phyloP scores from a whole-genome alignment of 495 filamentous ascomycete genomes.

The Durotheca rogersii region DNA sequence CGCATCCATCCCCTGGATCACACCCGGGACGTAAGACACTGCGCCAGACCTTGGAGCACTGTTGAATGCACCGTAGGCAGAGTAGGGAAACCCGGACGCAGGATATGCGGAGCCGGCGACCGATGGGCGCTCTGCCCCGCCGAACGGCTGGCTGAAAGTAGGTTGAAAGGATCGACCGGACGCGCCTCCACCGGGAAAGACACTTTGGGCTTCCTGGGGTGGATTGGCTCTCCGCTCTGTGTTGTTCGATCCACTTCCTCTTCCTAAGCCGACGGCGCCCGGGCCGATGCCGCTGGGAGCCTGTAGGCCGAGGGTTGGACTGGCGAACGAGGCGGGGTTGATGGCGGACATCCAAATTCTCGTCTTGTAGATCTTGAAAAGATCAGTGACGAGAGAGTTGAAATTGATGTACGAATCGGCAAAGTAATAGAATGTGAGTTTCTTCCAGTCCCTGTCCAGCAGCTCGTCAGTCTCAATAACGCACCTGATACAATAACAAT shows the following conservation, averaged over 20 bases:
- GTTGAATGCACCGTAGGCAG: constrained; percentile 49
- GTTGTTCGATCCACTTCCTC: constrained; percentile 39
- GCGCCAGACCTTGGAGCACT: constrained; percentile 40
- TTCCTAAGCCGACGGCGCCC: constrained; percentile 55
- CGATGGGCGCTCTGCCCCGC: constrained; percentile 36
- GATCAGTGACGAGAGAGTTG: constrained; percentile 91
- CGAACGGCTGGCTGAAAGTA: constrained; percentile 40
- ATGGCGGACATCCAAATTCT: constrained; percentile 99
- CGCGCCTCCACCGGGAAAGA: constrained; percentile 39
- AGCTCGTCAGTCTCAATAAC: constrained; percentile 11
- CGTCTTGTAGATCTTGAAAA: constrained; percentile 99
- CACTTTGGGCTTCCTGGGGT: constrained; percentile 44
- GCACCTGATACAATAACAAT: not conserved
- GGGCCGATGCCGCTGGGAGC: constrained; percentile 63
- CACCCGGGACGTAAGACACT: constrained; percentile 37
- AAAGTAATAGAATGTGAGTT: constrained; percentile 98
- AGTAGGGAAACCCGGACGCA: constrained; percentile 40
- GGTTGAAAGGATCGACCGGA: constrained; percentile 42
- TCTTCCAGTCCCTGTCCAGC: constrained; percentile 94
- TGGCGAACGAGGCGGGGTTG: constrained; percentile 96
- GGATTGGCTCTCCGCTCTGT: constrained; percentile 50
- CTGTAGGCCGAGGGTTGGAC: constrained; percentile 69
- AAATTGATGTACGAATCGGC: constrained; percentile 98
- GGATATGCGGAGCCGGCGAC: constrained; percentile 39
- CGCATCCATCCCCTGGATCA: constrained; percentile 45